These are phyloP conservation scores for Trifolium repens DNA, from an alignment of 306 rosid genomes.

Conservation along the genomic window DNA sequence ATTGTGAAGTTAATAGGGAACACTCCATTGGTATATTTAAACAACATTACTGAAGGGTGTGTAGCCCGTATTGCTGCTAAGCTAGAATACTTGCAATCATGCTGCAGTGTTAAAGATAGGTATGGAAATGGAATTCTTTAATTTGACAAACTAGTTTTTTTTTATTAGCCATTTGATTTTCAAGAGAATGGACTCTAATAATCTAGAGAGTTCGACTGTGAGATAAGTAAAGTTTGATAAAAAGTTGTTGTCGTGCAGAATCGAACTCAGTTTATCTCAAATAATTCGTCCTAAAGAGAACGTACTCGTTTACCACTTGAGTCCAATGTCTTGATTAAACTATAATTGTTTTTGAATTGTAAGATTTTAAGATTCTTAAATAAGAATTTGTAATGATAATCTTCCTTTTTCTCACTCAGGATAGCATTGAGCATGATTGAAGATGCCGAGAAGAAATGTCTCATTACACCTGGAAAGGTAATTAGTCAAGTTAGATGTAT, in stretches of 20 bases:
- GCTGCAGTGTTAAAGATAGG: constrained; percentile 88
- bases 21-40: constrained; percentile 80
- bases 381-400: constrained; percentile 24
- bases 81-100: constrained; percentile 82
- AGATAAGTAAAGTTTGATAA: too few relatives aligned
- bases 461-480: constrained; percentile 85
- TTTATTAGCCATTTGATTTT: too few relatives aligned
- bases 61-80: constrained; percentile 86
- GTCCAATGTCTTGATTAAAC: neutral
- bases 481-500: constrained; percentile 10
- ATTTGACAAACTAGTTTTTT: constrained; percentile 5
- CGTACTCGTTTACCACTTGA: too few relatives aligned
- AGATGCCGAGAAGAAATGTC: constrained; percentile 82
- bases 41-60: constrained; percentile 73
- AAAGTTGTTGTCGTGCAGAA: too few relatives aligned
- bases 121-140: neutral
- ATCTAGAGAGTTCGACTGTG: too few relatives aligned
- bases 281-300: too few relatives aligned
- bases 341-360: neutral
- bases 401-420: constrained; percentile 49
- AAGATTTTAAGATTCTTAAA: neutral
- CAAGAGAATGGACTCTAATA: too few relatives aligned
- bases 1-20: constrained; percentile 74
- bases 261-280: too few relatives aligned
- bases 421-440: constrained; percentile 77